These are phyloP conservation scores for Triglochin maritima DNA, from an alignment of 106 monocot genomes.

Conservation along the genomic window DNA sequence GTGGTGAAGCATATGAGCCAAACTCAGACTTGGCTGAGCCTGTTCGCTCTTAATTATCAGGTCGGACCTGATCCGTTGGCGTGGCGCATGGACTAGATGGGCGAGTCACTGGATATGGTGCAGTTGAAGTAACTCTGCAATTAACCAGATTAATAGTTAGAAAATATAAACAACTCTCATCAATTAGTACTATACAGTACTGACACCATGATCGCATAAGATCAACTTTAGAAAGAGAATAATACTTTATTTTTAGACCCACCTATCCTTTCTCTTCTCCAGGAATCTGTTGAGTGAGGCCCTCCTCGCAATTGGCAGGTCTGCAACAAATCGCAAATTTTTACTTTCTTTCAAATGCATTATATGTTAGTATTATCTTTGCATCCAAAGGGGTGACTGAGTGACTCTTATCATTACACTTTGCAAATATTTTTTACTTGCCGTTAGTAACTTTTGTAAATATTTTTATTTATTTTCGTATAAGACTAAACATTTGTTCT, in stretches of 20 bases:
- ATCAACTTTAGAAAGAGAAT: no score
- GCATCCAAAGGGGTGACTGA: no score
- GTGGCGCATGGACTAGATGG: background rate
- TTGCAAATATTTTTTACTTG: no score
- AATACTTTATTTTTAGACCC: background rate
- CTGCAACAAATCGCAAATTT: background rate
- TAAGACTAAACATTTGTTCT: no score
- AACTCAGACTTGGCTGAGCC: no score
- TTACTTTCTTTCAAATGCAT: background rate
- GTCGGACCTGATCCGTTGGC: background rate
- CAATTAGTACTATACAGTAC: no score
- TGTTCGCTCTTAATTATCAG: no score
- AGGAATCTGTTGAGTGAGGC: constrained; percentile 9
- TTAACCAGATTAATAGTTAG: background rate
- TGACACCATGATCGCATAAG: no score
- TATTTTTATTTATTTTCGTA: no score
- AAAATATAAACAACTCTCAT: background rate
- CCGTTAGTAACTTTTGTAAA: no score
- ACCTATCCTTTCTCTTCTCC: constrained; percentile 18
- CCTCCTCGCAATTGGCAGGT: constrained; percentile 14
- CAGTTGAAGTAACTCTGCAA: background rate
- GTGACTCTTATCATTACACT: no score
- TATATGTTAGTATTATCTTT: background rate
- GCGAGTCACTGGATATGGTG: constrained; percentile 3
- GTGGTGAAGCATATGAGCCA: no score